Base-by-base conservation (phyloP, 2,329 filamentous ascomycete genomes). In the Teratosphaeria nubilosa region DNA sequence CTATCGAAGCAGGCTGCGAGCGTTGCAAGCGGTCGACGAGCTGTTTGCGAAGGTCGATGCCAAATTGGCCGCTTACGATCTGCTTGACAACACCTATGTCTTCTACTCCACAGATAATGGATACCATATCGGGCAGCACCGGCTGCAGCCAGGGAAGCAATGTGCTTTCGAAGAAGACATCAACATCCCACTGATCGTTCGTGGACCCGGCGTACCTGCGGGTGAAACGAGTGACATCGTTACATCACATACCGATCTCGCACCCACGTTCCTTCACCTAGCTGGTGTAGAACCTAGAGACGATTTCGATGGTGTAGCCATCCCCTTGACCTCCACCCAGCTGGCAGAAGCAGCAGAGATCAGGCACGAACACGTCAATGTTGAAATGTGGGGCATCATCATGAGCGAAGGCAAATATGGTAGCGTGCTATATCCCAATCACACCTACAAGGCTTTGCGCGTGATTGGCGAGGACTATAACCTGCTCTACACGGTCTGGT, bases 401-500 rank as follows among this genome's bases (percentile, higher is more conserved):
- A 62, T 69, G 13, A 69, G 64, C 5, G 69, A 71, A 63, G 69
- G 69, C 7, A 65, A 68, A 7, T 66, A 67, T 48, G 69, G 64
- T 13, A 60, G 59, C 13, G 58, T 60, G 7, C 56, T 68, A 7
- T 65, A 68, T 25, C 58, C 62, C 1, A 70, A 69, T 53, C 65
- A 68, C 51, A 70, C 68, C 11, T 71, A 70, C 63, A 71, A 71
- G 59, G 67, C 67, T 1, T 57, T 71, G 2, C 62, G 69, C 9
- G 37, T 70, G 6, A 59, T 65, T 6, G 68, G 64, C 3, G 37
- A 63, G 2, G 63, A 55, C 9, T 87, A 87, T 65, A 82, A 80
- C 64, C 68, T 87, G 5, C 82, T 84, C 60, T 88, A 88, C 64
- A 79, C 83, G 0, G 82, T 87, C 0, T 88, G 85, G 85, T 88